Base-by-base conservation (phyloP, 805 yeast species). In the Citeromyces matritensis region DNA sequence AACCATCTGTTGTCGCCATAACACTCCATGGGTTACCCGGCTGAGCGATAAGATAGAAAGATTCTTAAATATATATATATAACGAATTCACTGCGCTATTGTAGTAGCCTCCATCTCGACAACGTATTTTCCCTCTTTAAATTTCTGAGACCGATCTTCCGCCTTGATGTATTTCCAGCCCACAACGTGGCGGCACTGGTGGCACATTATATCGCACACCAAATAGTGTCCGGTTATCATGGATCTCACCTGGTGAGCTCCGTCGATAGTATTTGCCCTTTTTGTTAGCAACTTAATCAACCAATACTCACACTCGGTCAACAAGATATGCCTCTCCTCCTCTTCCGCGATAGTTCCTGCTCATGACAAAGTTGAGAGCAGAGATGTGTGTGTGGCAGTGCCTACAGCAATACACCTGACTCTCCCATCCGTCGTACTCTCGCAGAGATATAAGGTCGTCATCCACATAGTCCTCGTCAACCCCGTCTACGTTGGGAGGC, bases 91-190 rank as follows among this genome's bases (percentile, higher is more conserved):
- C 14, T 25, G 27, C 10, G 14, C 27, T 7, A 13, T 13, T 25
- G 14, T 25, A 15, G 14, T 25, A 9, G 15, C 27, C 3, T 44
- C 42, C 5, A 50, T 24, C 37, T 73, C 80, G 37, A 75, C 54
- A 25, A 75, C 70, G 40, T 53, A 74, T 39, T 64, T 61, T 6
- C 78, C 77, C 42, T 70, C 80, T 45, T 76, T 76, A 45, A 68
- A 73, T 36, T 58, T 53, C 50, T 73, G 75, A 11, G 55, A 47
- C 13, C 42, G 41, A 19, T 53, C 48, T 23, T 57, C 60, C 29
- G 77, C 63, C 40, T 55, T 56, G 26, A 73, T 44, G 41, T 76
- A 76, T 37, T 63, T 65, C 84, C 84, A 76, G 3, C 83, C 84
- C 11, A 76, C 52, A 32, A 63, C 49, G 4, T 49, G 45, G 31